Evolutionary conservation across 1,139 yeast species (phyloP), one percentile per base, ranked within the genome.

Genomic region (Hyphopichia burtonii): DNA sequence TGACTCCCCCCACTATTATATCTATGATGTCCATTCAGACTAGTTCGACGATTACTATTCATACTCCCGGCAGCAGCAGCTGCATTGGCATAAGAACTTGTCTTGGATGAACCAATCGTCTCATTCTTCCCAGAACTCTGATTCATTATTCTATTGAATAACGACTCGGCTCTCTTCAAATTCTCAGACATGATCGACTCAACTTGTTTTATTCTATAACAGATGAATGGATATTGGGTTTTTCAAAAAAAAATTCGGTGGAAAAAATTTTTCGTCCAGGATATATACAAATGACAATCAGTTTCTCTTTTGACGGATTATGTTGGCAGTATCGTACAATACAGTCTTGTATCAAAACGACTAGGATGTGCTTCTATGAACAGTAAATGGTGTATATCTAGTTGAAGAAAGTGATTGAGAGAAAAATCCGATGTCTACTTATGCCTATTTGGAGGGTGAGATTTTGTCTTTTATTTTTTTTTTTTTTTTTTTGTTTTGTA

Each of bases 111-210:
- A 2, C 38, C 44, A 23, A 36, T 30, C 12, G 31, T 17, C 6
- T 14, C 18, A 15, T 5, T n/a, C 16, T 15, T 15, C 3, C 17
- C 14, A 4, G 32, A 30, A 30, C 32, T 15, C n/a, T 31, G 76
- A 53, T 72, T 73, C 76, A 73, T 72, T 51, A 73, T 73, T 52
- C 78, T 56, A 53, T 73, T 73, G 61, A 73, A 73, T 43, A 73
- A 64, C 38, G 76, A 71, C 52, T 73, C 78, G 34, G 78, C 78
- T 56, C 78, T 65, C 48, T 72, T 73, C 52, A 73, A 66, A 56
- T 73, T 73, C 49, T 73, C 78, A 14, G 78, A 70, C 78, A 73
- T 73, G 47, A 15, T 50, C 39, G 14, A 4, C 10, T 11, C 10
- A 12, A 25, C 23, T 22, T 4, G 17, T n/a, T n/a, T n/a, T n/a